Percentiles rank a stretch among this genome's conserved stretches.
phyloP scores from a whole-genome alignment of 1,139 yeast species.

The Yamadazyma diospyri region DNA sequence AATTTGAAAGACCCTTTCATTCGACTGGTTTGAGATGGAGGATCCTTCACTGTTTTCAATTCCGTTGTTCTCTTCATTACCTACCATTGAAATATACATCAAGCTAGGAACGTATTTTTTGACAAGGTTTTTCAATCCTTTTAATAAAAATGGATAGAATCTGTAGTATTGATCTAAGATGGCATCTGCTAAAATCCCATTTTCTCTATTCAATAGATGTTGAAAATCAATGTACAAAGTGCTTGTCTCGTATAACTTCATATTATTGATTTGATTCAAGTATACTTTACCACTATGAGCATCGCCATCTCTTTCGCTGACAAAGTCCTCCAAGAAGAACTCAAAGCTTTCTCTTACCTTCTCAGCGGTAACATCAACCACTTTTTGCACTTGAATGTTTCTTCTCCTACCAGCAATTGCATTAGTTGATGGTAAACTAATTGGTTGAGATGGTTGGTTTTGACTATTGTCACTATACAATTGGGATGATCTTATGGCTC shows the following conservation, averaged over 20 bases:
- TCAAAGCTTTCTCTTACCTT: constrained; percentile 91
- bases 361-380: constrained; percentile 88
- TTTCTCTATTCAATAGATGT: constrained; percentile 71
- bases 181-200: constrained; percentile 88
- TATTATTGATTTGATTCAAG: constrained; percentile 74
- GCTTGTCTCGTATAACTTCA: constrained; percentile 71
- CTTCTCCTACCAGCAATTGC: constrained; percentile 42
- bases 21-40: constrained; percentile 27
- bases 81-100: constrained; percentile 46
- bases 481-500: constrained; percentile 19
- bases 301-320: constrained; percentile 46
- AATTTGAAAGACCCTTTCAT: constrained; percentile 81
- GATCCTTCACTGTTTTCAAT: constrained; percentile 10
- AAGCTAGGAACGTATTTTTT: constrained; percentile 75
- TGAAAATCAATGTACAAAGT: constrained; percentile 84
- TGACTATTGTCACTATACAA: constrained; percentile 20
- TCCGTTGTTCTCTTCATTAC: constrained; percentile 20
- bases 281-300: too few relatives aligned
- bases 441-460: constrained; percentile 12
- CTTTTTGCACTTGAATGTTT: constrained; percentile 74
- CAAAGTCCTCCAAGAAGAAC: constrained; percentile 68
- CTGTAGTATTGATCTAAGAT: constrained; percentile 88
- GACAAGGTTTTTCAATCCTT: constrained; percentile 70
- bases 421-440: constrained; percentile 16
- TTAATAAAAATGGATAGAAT: constrained; percentile 78